phyloP scores from a whole-genome alignment of 345 rosid species.

The Moricandia arvensis region DNA sequence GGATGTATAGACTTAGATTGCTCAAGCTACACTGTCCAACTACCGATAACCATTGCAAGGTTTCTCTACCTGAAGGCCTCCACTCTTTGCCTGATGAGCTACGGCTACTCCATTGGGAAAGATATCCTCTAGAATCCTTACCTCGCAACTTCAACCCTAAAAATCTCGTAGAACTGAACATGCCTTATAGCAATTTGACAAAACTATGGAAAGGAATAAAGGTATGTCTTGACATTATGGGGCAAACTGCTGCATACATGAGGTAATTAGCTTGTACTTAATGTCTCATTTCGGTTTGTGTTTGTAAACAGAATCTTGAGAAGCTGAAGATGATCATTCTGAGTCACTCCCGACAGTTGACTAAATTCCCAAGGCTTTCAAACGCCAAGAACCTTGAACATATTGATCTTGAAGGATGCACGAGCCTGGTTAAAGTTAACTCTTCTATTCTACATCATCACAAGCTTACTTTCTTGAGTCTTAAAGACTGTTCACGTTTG shows the following conservation, averaged over 20 bases:
- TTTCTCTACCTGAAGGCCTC: background rate
- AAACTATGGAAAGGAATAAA: constrained; percentile 26
- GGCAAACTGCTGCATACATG: background rate
- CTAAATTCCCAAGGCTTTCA: constrained; percentile 13
- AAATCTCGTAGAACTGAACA: constrained; percentile 28
- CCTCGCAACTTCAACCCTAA: constrained; percentile 19
- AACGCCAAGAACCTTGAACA: constrained; percentile 17
- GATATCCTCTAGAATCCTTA: constrained; percentile 28
- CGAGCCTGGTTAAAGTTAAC: constrained; percentile 12
- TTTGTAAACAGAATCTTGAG: constrained; percentile 22
- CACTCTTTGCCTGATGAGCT: constrained; percentile 22
- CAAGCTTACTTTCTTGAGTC: constrained; percentile 26
- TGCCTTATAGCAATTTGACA: constrained; percentile 17
- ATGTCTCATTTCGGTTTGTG: background rate
- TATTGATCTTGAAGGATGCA: constrained; percentile 37
- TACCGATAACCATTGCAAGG: background rate
- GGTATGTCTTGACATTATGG: constrained; percentile 12
- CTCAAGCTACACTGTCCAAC: constrained; percentile 9
- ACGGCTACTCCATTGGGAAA: constrained; percentile 27
- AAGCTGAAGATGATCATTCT: constrained; percentile 18
- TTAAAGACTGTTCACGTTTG: constrained; percentile 23
- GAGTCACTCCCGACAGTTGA: constrained; percentile 19
- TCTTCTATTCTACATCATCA: constrained; percentile 22
- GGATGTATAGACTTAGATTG: constrained; percentile 27
- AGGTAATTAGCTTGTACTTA: background rate